Conservation (phyloP, 768 basidiomycete genomes). For the Rhodotorula toruloides region DNA sequence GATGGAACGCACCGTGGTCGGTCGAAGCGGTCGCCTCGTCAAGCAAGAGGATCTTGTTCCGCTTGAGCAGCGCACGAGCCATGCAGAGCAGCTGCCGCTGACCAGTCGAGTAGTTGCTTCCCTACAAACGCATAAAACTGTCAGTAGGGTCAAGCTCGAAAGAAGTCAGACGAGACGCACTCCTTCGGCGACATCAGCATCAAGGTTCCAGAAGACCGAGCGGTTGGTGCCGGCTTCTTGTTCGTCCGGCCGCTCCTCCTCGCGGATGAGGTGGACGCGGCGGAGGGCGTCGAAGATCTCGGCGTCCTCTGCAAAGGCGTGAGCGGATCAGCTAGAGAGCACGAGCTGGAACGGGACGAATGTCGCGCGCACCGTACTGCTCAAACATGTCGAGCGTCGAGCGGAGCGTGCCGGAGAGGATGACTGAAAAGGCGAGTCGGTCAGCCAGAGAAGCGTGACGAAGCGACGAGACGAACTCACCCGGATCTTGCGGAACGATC, state of each 20-base stretch:
- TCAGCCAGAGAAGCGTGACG: slow-evolving; percentile 55
- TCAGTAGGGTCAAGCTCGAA: not conserved
- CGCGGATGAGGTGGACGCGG: slow-evolving; percentile 39
- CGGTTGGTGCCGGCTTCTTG: slow-evolving; percentile 37
- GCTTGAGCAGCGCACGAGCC: slow-evolving; percentile 42
- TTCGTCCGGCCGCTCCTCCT: slow-evolving; percentile 6
- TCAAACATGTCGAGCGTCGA: slow-evolving; percentile 52
- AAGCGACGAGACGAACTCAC: slow-evolving; percentile 40
- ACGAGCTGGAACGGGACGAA: too few relatives aligned
- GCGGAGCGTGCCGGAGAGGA: slow-evolving; percentile 57
- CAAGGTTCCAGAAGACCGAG: slow-evolving; percentile 33
- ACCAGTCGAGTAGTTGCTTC: slow-evolving; percentile 80
- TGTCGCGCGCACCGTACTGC: slow-evolving; percentile 24
- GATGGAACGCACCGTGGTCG: slow-evolving; percentile 59
- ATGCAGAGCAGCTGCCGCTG: slow-evolving; percentile 62
- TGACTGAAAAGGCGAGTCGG: slow-evolving; percentile 52
- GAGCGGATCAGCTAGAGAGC: not conserved
- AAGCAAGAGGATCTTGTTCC: slow-evolving; percentile 17
- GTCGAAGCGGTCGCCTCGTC: slow-evolving; percentile 43
- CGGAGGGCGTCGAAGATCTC: slow-evolving; percentile 44
- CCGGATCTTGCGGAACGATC: slow-evolving; percentile 32
- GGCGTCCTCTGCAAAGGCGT: slow-evolving; percentile 22
- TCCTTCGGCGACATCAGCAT: slow-evolving; percentile 32
- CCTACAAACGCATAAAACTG: not conserved
- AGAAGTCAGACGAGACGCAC: not conserved